Percentiles rank a stretch among this genome's conserved stretches.
Evolutionary conservation across 1,284 basidiomycete species (phyloP).

Genomic region (Lentinula novae-zelandiae): DNA sequence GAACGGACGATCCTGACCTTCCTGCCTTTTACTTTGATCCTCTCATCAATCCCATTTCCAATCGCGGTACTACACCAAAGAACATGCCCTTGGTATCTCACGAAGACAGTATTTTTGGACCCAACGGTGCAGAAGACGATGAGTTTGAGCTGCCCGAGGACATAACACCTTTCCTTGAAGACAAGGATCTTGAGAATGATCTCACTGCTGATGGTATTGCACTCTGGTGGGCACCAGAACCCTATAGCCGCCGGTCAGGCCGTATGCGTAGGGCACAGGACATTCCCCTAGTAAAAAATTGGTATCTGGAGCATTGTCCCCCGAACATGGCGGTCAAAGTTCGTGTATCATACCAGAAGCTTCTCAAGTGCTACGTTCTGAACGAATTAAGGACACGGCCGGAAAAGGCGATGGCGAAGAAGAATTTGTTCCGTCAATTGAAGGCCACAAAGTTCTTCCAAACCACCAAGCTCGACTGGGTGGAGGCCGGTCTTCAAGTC

Average conservation of each 20-base stretch:
- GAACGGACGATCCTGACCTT: slow-evolving; percentile 97
- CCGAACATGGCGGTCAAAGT: slow-evolving; percentile 97
- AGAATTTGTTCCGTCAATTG: slow-evolving; percentile 92
- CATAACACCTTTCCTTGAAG: slow-evolving; percentile 81
- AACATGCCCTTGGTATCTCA: slow-evolving; percentile 83
- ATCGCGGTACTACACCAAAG: slow-evolving; percentile 81
- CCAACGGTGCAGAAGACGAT: slow-evolving; percentile 80
- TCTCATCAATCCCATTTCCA: slow-evolving; percentile 93
- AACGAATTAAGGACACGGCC: slow-evolving; percentile 88
- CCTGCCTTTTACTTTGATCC: slow-evolving; percentile 99
- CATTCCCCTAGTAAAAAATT: slow-evolving; percentile 93
- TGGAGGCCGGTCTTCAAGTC: slow-evolving; percentile 98
- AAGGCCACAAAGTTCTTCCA: slow-evolving; percentile 99
- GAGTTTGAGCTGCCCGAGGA: slow-evolving; percentile 86
- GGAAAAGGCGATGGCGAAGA: slow-evolving; percentile 97
- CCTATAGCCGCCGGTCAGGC: slow-evolving; percentile 91
- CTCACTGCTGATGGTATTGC: slow-evolving; percentile 96
- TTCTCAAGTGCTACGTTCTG: slow-evolving; percentile 94
- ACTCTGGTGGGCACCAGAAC: slow-evolving; percentile 98
- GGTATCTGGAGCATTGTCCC: slow-evolving; percentile 98
- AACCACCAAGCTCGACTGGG: slow-evolving; percentile 97
- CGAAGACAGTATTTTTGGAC: slow-evolving; percentile 90
- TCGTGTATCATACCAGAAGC: slow-evolving; percentile 98
- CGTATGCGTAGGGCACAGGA: slow-evolving; percentile 94
- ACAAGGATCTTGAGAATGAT: slow-evolving; percentile 84